Evolutionary conservation across 192 early-diverging fungal species (phyloP).

Genomic region (Podochytrium sp.): DNA sequence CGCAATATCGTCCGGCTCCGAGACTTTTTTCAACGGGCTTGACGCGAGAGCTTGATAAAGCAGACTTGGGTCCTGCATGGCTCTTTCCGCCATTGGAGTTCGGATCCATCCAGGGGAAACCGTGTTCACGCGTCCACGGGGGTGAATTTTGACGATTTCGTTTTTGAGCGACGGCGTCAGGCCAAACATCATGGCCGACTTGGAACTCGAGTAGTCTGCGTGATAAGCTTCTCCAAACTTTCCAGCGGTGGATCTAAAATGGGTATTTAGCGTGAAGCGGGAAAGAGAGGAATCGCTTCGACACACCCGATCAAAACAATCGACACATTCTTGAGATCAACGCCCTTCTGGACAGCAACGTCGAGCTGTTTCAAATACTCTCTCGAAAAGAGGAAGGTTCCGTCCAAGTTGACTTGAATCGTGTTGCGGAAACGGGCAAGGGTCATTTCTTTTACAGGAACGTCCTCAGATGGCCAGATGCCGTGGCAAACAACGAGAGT

Average conservation of each 20-base stretch:
- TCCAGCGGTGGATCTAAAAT: conserved; percentile 55
- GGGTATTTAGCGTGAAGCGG: conserved; percentile 9
- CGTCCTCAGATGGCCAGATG: conserved; percentile 54
- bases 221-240: conserved; percentile 63
- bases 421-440: conserved; percentile 54
- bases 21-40: conserved; percentile 59
- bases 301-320: conserved; percentile 43
- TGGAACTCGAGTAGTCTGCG: conserved; percentile 54
- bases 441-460: conserved; percentile 58
- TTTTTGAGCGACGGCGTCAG: conserved; percentile 54
- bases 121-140: conserved; percentile 56
- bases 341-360: background rate
- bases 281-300: background rate
- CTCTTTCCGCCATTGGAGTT: conserved; percentile 61
- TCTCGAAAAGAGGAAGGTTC: conserved; percentile 53
- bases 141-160: conserved; percentile 61
- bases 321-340: background rate
- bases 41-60: conserved; percentile 59
- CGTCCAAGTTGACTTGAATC: conserved; percentile 57
- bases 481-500: conserved; percentile 61
- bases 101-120: conserved; percentile 62
- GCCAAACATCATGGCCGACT: conserved; percentile 60
- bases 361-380: conserved; percentile 38
- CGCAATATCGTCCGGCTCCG: conserved; percentile 59
- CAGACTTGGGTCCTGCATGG: conserved; percentile 48